Conservation (phyloP, 2,329 filamentous ascomycete species). For the Venturiaceae sp. region DNA sequence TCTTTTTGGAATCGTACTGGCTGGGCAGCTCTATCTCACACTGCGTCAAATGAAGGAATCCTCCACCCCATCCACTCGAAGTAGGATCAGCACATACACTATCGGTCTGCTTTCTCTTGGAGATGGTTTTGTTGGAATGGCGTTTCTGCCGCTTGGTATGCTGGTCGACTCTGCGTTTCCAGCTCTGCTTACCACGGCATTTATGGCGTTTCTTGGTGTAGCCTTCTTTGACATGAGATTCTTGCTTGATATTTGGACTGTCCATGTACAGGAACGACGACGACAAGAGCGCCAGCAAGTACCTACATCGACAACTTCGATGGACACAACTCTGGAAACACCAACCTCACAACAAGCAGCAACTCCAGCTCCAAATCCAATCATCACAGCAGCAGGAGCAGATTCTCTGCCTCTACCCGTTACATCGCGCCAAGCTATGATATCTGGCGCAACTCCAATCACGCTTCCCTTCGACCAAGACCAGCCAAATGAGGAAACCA, state of each 20-base stretch:
- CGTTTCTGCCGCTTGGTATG: conserved; percentile 44
- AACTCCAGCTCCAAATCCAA: conserved; percentile 9
- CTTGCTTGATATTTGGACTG: conserved; percentile 57
- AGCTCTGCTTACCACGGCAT: conserved; percentile 45
- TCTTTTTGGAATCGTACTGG: conserved; percentile 38
- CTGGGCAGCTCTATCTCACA: conserved; percentile 45
- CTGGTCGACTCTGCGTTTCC: conserved; percentile 46
- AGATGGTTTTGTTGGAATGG: conserved; percentile 48
- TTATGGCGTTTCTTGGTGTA: conserved; percentile 50
- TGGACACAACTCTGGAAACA: background rate
- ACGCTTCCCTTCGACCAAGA: conserved; percentile 52
- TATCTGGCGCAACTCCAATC: conserved; percentile 42
- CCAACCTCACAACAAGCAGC: conserved; percentile 12
- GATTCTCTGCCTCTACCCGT: conserved; percentile 40
- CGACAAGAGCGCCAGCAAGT: conserved; percentile 33
- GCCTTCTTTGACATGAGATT: conserved; percentile 56
- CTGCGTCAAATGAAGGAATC: conserved; percentile 55
- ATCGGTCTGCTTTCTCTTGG: conserved; percentile 52
- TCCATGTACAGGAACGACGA: conserved; percentile 43
- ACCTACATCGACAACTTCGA: conserved; percentile 15
- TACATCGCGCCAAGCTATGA: conserved; percentile 32
- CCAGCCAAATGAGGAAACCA: conserved; percentile 18
- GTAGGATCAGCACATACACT: conserved; percentile 54
- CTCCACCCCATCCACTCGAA: conserved; percentile 54
- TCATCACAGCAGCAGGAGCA: conserved; percentile 19